These are phyloP conservation scores for Puccinia horiana DNA, from an alignment of 1,284 basidiomycete genomes.

Conservation along the genomic window DNA sequence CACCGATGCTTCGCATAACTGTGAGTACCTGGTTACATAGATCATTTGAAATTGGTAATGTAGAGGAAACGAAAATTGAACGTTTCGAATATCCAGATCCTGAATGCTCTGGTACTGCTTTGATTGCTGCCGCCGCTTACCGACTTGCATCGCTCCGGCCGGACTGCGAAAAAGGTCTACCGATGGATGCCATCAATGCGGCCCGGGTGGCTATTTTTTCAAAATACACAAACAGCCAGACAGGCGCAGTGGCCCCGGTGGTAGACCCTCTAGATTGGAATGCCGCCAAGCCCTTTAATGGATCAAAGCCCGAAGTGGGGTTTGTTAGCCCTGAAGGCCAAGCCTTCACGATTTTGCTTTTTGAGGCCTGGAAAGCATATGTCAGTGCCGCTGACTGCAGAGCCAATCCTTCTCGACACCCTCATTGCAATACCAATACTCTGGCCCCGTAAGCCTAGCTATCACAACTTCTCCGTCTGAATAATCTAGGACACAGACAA, in stretches of 20 bases:
- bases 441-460: too few relatives aligned
- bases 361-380: slow-evolving; percentile 42
- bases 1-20: slow-evolving; percentile 20
- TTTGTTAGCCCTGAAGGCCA: slow-evolving; percentile 64
- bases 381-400: neutral
- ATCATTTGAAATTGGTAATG: neutral
- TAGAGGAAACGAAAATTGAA: neutral
- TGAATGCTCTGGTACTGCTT: slow-evolving; percentile 44
- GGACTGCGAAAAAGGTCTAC: neutral
- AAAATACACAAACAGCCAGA: slow-evolving; percentile 8
- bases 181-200: slow-evolving; percentile 26
- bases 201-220: slow-evolving; percentile 7
- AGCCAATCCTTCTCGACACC: neutral
- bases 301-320: slow-evolving; percentile 57
- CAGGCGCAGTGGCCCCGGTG: slow-evolving; percentile 61
- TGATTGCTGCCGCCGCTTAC: slow-evolving; percentile 43
- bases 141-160: slow-evolving; percentile 21
- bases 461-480: too few relatives aligned
- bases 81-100: neutral
- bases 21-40: neutral
- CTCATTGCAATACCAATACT: neutral
- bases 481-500: too few relatives aligned
- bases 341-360: slow-evolving; percentile 71
- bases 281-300: slow-evolving; percentile 53
- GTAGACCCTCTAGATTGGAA: slow-evolving; percentile 69